phyloP scores from a whole-genome alignment of 306 rosid species.

The Trifolium dubium region DNA sequence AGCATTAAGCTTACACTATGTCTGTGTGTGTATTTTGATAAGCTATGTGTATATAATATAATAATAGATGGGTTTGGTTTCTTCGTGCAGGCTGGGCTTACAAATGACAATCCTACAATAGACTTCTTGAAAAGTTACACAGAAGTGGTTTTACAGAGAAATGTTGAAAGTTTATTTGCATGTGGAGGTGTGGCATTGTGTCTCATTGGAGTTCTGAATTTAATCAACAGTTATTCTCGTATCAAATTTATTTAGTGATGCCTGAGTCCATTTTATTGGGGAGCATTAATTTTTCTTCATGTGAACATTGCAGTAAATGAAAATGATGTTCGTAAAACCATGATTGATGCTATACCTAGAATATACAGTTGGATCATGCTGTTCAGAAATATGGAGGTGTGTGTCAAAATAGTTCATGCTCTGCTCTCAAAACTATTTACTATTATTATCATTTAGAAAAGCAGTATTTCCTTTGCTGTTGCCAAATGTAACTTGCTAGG shows the following conservation, averaged over 20 bases:
- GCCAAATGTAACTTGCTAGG: constrained; percentile 11
- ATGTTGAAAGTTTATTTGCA: constrained; percentile 85
- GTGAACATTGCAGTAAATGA: constrained; percentile 49
- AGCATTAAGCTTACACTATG: constrained; percentile 3
- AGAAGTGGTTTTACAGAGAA: constrained; percentile 60
- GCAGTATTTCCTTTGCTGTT: constrained; percentile 23
- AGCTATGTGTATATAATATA: not conserved
- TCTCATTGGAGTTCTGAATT: constrained; percentile 34
- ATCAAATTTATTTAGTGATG: constrained; percentile 25
- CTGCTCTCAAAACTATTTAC: constrained; percentile 19
- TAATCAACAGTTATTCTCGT: not conserved
- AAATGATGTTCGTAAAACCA: constrained; percentile 62
- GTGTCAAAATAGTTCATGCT: constrained; percentile 26
- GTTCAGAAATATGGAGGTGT: constrained; percentile 73
- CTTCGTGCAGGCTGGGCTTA: constrained; percentile 73
- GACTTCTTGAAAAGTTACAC: constrained; percentile 71
- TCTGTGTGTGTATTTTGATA: not conserved
- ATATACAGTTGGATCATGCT: constrained; percentile 68
- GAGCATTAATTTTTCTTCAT: constrained; percentile 30
- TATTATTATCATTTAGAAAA: constrained; percentile 1
- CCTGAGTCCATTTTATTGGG: constrained; percentile 26
- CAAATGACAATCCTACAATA: constrained; percentile 59
- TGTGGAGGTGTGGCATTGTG: constrained; percentile 67
- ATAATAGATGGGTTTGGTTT: constrained; percentile 30
- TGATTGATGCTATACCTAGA: constrained; percentile 77